Evolutionary conservation across 257 asterid genomes (phyloP).

Genomic region (Gentiana straminea): DNA sequence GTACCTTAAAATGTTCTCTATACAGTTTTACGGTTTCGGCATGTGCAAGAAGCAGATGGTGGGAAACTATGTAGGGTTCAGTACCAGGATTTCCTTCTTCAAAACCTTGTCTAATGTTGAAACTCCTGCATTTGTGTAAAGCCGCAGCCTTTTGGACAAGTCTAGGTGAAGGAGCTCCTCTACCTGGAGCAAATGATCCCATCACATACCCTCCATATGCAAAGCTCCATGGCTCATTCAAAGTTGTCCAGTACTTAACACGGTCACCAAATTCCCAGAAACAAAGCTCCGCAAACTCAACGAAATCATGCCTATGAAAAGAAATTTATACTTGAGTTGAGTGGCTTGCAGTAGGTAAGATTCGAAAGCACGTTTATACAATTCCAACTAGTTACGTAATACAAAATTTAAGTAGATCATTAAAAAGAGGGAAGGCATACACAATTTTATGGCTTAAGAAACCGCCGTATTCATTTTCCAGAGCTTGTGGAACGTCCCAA

Average conservation of each 20-base stretch:
- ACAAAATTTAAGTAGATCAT: neutral
- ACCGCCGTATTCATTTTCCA: neutral
- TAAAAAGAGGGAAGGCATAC: neutral
- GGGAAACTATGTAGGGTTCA: slow-evolving; percentile 42
- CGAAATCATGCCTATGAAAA: neutral
- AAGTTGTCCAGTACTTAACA: neutral
- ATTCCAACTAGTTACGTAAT: neutral
- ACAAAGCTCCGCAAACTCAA: neutral
- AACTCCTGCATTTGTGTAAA: neutral
- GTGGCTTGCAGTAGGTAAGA: too few species aligned
- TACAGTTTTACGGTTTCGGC: slow-evolving; percentile 29
- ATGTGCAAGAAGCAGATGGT: slow-evolving; percentile 37
- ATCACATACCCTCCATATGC: neutral
- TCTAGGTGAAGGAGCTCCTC: neutral
- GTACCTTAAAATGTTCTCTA: slow-evolving; percentile 15
- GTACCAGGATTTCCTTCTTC: slow-evolving; percentile 17
- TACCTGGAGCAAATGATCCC: neutral
- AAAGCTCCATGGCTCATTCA: neutral
- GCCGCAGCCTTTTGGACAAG: neutral
- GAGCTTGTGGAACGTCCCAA: neutral
- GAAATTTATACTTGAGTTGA: too few species aligned
- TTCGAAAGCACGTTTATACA: too few species aligned
- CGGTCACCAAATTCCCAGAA: slow-evolving; percentile 4
- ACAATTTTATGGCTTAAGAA: slow-evolving; percentile 6
- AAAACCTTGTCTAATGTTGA: neutral